These are phyloP conservation scores for Darksidea phi DNA, from an alignment of 495 filamentous ascomycete species.

Conservation along the genomic window DNA sequence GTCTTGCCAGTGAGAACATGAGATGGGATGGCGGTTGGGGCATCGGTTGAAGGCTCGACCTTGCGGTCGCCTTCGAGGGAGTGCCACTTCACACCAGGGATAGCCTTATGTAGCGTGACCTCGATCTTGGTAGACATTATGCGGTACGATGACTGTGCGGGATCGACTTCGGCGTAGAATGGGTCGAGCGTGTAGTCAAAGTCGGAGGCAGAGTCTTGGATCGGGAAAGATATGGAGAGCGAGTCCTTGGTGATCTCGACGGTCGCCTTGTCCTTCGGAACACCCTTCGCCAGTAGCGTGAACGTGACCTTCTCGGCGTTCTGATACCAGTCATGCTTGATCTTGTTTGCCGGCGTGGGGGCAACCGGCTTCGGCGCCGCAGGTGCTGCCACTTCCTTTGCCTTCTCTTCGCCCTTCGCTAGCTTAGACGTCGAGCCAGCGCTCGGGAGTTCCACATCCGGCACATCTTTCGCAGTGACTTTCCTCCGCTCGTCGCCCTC, in stretches of 20 bases:
- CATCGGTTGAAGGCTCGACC: slow-evolving; percentile 19
- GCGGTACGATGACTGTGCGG: slow-evolving; percentile 56
- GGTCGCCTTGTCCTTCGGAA: slow-evolving; percentile 61
- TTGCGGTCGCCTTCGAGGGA: slow-evolving; percentile 57
- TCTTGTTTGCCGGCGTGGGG: slow-evolving; percentile 59
- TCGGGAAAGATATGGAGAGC: slow-evolving; percentile 65
- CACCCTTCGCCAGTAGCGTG: slow-evolving; percentile 69
- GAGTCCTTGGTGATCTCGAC: slow-evolving; percentile 59
- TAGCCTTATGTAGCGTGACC: slow-evolving; percentile 67
- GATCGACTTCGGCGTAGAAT: slow-evolving; percentile 65
- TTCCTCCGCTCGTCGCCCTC: slow-evolving; percentile 58
- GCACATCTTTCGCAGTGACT: slow-evolving; percentile 63
- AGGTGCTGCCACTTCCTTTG: background rate
- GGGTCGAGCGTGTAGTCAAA: slow-evolving; percentile 70
- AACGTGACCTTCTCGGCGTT: slow-evolving; percentile 63
- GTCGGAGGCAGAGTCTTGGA: slow-evolving; percentile 50
- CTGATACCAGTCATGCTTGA: slow-evolving; percentile 82
- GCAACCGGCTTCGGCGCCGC: slow-evolving; percentile 34
- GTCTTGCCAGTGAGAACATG: slow-evolving; percentile 16
- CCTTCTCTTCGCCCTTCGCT: slow-evolving; percentile 35
- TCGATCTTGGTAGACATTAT: slow-evolving; percentile 84
- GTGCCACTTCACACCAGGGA: slow-evolving; percentile 71
- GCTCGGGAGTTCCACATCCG: slow-evolving; percentile 54
- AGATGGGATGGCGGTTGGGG: slow-evolving; percentile 17
- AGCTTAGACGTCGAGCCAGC: slow-evolving; percentile 18